A percentile compares a stretch with the other conserved stretches of the same genome.
phyloP scores from a whole-genome alignment of 495 filamentous ascomycete species.

The Penicillium nucicola region DNA sequence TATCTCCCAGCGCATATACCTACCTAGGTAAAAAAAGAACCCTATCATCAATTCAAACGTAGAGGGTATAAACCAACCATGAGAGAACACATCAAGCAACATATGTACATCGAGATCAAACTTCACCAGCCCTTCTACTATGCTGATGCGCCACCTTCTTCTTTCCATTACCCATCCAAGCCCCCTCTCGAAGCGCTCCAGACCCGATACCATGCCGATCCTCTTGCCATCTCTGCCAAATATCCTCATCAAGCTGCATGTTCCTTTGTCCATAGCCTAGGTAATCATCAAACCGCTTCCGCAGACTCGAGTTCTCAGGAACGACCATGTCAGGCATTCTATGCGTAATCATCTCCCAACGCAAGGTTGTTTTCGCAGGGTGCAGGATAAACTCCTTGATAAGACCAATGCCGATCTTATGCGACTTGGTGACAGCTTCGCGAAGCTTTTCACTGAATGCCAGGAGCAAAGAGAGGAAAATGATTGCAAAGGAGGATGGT shows the following conservation, averaged over 20 bases:
- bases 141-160: too few relatives aligned
- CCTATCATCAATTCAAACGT: too few relatives aligned
- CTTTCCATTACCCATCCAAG: background rate
- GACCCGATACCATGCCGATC: constrained; percentile 5
- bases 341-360: constrained; percentile 8
- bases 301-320: constrained; percentile 18
- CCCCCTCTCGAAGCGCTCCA: background rate
- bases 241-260: constrained; percentile 30
- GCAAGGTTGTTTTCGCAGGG: constrained; percentile 14
- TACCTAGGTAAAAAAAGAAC: too few relatives aligned
- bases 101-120: background rate
- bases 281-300: constrained; percentile 26
- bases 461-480: constrained; percentile 38
- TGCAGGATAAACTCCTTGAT: constrained; percentile 23
- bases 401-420: constrained; percentile 26
- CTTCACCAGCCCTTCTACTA: background rate
- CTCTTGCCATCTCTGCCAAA: constrained; percentile 32
- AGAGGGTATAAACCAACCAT: too few relatives aligned
- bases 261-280: constrained; percentile 23
- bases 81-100: too few relatives aligned
- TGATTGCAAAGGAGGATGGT: constrained; percentile 39
- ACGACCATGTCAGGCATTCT: constrained; percentile 13
- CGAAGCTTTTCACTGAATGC: constrained; percentile 42
- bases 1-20: too few relatives aligned
- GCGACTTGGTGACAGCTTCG: constrained; percentile 20